Evolutionary conservation across 805 yeast species (phyloP).

Genomic region (Yarrowia divulgata): DNA sequence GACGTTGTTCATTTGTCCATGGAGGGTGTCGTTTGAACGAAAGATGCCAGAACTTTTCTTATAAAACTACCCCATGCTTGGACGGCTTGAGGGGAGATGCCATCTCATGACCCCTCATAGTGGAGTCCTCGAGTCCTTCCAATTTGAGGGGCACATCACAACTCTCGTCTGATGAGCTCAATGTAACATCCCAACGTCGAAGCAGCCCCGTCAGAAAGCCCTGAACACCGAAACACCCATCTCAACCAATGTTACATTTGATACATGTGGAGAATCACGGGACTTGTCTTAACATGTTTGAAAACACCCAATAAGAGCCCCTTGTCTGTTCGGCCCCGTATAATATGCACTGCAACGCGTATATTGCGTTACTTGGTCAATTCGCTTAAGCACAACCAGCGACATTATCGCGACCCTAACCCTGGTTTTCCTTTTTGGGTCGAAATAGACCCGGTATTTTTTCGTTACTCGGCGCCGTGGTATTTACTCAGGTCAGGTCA

Average conservation of each 20-base stretch:
- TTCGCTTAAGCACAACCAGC: slow-evolving; percentile 17
- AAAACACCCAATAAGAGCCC: neutral
- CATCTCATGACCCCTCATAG: neutral
- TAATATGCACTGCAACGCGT: neutral
- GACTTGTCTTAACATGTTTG: neutral
- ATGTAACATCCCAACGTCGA: slow-evolving; percentile 5
- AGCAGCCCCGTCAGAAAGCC: too few species aligned
- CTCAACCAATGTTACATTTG: neutral
- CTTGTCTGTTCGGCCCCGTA: neutral
- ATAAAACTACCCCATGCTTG: too few species aligned
- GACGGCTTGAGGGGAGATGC: neutral
- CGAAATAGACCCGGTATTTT: slow-evolving; percentile 3
- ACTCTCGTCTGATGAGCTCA: neutral
- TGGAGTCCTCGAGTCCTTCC: neutral
- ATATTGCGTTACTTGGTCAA: slow-evolving; percentile 4
- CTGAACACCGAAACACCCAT: neutral
- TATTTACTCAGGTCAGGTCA: slow-evolving; percentile 1
- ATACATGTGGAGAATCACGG: neutral
- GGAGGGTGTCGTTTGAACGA: too few species aligned
- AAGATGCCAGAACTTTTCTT: too few species aligned
- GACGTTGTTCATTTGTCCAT: too few species aligned
- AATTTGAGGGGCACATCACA: neutral
- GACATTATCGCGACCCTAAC: slow-evolving; percentile 15
- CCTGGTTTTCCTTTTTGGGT: neutral
- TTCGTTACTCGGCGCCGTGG: slow-evolving; percentile 25